phyloP scores from a whole-genome alignment of 179 eudicot species.

The Spergularia azorica region DNA sequence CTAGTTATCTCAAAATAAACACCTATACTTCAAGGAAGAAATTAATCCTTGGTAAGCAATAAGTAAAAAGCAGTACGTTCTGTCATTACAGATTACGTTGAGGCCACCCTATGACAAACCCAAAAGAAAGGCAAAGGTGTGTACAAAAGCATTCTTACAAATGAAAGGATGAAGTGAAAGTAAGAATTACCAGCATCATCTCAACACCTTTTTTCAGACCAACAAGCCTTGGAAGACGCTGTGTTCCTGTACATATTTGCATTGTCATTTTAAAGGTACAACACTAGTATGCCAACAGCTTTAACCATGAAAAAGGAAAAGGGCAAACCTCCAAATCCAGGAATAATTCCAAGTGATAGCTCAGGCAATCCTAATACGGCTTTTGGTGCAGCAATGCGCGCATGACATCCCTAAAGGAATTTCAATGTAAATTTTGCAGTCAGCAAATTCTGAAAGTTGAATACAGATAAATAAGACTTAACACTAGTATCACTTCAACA shows the following conservation, averaged over 20 bases:
- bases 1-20: neutral
- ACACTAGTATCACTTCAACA: neutral
- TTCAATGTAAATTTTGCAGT: conserved; percentile 5
- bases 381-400: conserved; percentile 76
- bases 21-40: too few species aligned
- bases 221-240: conserved; percentile 90
- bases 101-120: too few species aligned
- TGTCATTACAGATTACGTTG: too few species aligned
- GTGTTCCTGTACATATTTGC: conserved; percentile 60
- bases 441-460: neutral
- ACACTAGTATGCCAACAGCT: neutral
- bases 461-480: neutral
- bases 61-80: too few species aligned
- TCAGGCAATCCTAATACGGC: conserved; percentile 90
- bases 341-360: conserved; percentile 81
- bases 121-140: neutral
- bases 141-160: neutral
- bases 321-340: conserved; percentile 74
- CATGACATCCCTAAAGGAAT: conserved; percentile 75
- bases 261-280: conserved; percentile 3
- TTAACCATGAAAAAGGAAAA: neutral
- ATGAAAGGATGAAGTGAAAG: neutral
- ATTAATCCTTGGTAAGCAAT: too few species aligned
- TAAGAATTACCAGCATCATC: conserved; percentile 67
- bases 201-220: conserved; percentile 73